phyloP scores from a whole-genome alignment of 768 basidiomycete species.

The Lactarius tabidus region DNA sequence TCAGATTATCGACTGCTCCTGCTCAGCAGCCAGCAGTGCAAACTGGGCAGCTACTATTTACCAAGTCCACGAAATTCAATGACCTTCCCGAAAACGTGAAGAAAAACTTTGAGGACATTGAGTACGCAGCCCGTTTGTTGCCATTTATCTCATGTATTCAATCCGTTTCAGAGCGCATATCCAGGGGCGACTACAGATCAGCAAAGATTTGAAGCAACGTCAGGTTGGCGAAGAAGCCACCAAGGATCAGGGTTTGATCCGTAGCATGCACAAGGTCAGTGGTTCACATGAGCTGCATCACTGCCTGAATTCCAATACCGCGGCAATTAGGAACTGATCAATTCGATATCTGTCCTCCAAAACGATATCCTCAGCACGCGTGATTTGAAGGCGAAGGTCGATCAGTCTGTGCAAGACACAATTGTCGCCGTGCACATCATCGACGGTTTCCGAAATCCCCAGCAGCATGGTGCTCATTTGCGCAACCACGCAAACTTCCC shows the following conservation, averaged over 20 bases:
- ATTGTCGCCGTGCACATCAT: conserved; percentile 73
- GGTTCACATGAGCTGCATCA: background rate
- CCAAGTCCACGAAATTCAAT: conserved; percentile 70
- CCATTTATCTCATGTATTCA: conserved; percentile 19
- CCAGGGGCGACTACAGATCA: conserved; percentile 75
- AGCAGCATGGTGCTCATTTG: conserved; percentile 62
- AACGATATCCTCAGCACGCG: conserved; percentile 62
- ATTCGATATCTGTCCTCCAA: conserved; percentile 56
- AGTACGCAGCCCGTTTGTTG: conserved; percentile 43
- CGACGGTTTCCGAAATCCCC: conserved; percentile 74
- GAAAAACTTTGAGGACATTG: conserved; percentile 60
- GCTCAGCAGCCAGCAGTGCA: conserved; percentile 19
- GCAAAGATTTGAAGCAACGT: conserved; percentile 71
- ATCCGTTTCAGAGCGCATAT: conserved; percentile 51
- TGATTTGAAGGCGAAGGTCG: conserved; percentile 70
- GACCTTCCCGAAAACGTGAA: conserved; percentile 71
- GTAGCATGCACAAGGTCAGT: conserved; percentile 59
- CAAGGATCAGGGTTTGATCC: conserved; percentile 68
- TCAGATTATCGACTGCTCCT: conserved; percentile 8
- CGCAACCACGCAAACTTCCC: conserved; percentile 82
- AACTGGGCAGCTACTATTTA: conserved; percentile 40
- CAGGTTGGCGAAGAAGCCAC: conserved; percentile 72
- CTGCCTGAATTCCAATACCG: background rate
- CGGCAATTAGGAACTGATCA: conserved; percentile 54
- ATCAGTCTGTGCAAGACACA: conserved; percentile 76